Evolutionary conservation across 140 eudicot genomes (phyloP), one percentile per base, ranked within the genome.

Genomic region (Ambrosia hybrid): DNA sequence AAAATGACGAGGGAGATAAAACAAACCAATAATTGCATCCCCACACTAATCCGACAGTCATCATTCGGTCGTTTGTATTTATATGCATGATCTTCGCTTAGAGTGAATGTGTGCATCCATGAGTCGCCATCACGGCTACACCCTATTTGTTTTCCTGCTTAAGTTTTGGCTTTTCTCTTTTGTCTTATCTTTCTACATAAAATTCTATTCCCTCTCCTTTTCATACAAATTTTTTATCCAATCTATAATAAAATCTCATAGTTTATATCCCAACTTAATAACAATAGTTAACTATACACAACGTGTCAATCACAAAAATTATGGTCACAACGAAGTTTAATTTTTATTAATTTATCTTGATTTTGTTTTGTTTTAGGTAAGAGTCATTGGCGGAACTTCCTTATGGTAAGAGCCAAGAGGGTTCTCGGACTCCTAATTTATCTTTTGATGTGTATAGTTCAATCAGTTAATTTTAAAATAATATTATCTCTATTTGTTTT

Each of bases 11-110:
- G 51, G 64, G 51, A 65, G 51, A 52, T 71, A 77, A 57, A 62
- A 76, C 77, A 82, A 82, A 63, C 77, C 86, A 82, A 82, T 82
- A 74, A 82, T 82, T 82, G 83, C 75, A 65, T 82, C 63, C 76
- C 79, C 92, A 87, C 86, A 86, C 86, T 82, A 74, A 56, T 75
- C 84, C 88, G 81, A 82, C 88, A 85, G 3, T 75, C 77, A 84
- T 88, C 65, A 85, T 87, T 73, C 63, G 78, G 84, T 80, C 86
- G 46, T 73, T 80, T 66, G 81, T 53, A 65, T 17, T 55, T 17
- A 59, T 46, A 14, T 70, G 33, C 43, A 61, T 60, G 75, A 77
- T 70, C 72, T 77, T 62, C 16, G 67, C 67, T 70, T 39, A 39
- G 71, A 71, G 73, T 71, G 77, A 78, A 45, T 64, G 62, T 78